Percentiles rank a stretch among this genome's conserved stretches.
Conservation (phyloP, 345 rosid genomes). For the Syzygium aqueum region DNA sequence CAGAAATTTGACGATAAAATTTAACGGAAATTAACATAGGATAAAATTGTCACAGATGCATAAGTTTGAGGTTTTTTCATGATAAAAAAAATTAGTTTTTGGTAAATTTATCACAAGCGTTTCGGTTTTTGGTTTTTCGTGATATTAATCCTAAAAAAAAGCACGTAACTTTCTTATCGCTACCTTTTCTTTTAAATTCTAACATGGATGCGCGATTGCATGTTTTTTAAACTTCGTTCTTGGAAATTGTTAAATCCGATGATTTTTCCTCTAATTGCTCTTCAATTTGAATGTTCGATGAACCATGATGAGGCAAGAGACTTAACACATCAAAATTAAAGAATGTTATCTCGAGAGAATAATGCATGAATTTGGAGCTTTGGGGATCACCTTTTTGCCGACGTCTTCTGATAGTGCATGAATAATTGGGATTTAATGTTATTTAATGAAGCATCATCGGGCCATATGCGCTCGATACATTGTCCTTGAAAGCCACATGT, state of each 20-base stretch:
- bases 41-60: no score
- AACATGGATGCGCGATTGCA: rapidly evolving
- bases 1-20: no score
- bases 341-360: neutral
- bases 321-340: neutral
- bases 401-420: neutral
- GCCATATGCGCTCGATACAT: neutral
- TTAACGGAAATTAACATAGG: no score
- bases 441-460: neutral
- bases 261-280: neutral
- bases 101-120: no score
- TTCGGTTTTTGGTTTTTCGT: no score
- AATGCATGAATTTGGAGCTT: neutral
- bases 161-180: neutral
- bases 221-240: neutral
- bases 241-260: neutral
- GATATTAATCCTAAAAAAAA: neutral
- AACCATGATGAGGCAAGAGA: neutral
- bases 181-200: neutral
- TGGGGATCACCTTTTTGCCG: neutral
- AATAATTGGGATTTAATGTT: neutral
- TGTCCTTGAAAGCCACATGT: neutral
- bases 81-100: no score
- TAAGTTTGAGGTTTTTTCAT: no score
- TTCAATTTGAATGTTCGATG: neutral